These are phyloP conservation scores for Ceratobasidium sp. DNA, from an alignment of 1,284 basidiomycete genomes.

Conservation along the genomic window DNA sequence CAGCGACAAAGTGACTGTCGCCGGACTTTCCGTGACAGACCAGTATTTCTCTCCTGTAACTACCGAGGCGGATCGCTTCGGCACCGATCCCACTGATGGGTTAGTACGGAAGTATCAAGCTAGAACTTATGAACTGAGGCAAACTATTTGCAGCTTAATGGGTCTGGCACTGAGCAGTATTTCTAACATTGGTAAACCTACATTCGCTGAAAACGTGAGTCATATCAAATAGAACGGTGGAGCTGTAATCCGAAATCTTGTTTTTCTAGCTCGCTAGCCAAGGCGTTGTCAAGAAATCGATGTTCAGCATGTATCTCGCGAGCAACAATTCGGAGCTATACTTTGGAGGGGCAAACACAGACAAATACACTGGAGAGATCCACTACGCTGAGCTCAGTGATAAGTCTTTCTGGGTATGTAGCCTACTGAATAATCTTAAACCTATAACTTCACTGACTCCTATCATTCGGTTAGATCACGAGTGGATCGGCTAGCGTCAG, in stretches of 20 bases:
- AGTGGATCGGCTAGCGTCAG: not conserved
- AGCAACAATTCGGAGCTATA: constrained; percentile 68
- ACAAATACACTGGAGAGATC: constrained; percentile 59
- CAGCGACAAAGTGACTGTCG: constrained; percentile 64
- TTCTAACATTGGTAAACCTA: constrained; percentile 46
- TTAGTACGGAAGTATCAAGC: not conserved
- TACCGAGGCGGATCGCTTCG: constrained; percentile 16
- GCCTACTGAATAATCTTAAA: not conserved
- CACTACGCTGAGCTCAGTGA: constrained; percentile 41
- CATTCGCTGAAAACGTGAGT: constrained; percentile 43
- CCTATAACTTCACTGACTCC: not conserved
- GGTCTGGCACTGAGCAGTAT: constrained; percentile 51
- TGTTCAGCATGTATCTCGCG: constrained; percentile 71
- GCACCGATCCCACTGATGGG: constrained; percentile 49
- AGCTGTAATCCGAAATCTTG: too few species aligned
- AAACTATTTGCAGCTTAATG: constrained; percentile 41
- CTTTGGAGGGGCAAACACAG: constrained; percentile 67
- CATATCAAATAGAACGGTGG: too few species aligned
- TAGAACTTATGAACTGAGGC: not conserved
- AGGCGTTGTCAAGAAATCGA: constrained; percentile 57
- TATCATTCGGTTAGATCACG: not conserved
- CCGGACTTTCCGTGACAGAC: constrained; percentile 51
- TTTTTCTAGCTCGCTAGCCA: constrained; percentile 50
- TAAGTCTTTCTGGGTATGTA: constrained; percentile 3
- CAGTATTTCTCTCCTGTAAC: constrained; percentile 26